A percentile compares a stretch with the other conserved stretches of the same genome.
phyloP scores from a whole-genome alignment of 495 filamentous ascomycete genomes.

The Glarea lozoyensis region DNA sequence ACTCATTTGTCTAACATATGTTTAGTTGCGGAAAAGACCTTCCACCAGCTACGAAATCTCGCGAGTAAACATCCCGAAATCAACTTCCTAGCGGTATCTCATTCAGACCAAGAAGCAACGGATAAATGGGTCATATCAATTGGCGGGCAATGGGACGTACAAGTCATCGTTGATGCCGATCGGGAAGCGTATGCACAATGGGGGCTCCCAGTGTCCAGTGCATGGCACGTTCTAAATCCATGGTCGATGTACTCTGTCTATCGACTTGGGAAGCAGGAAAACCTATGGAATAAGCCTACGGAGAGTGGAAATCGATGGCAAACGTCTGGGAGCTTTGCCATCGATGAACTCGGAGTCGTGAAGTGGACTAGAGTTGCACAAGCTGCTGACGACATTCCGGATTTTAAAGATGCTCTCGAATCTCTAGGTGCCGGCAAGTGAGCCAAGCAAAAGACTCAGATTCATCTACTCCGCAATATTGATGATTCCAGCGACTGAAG shows the following conservation, averaged over 20 bases:
- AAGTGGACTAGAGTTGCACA: conserved; percentile 33
- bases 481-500: not conserved
- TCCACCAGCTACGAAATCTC: conserved; percentile 33
- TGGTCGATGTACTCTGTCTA: conserved; percentile 36
- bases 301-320: conserved; percentile 52
- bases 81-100: conserved; percentile 49
- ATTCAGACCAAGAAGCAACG: conserved; percentile 39
- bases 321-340: conserved; percentile 44
- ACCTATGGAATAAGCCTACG: conserved; percentile 45
- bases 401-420: conserved; percentile 38
- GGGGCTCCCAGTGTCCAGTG: conserved; percentile 42
- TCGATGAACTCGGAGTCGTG: conserved; percentile 40
- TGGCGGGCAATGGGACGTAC: conserved; percentile 39
- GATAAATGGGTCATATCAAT: conserved; percentile 43
- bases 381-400: conserved; percentile 38
- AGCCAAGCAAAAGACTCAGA: not conserved
- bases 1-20: conserved; percentile 8
- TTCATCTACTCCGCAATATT: not conserved
- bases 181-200: conserved; percentile 42
- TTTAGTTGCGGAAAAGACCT: conserved; percentile 52
- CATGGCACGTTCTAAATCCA: conserved; percentile 43
- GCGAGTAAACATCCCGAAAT: conserved; percentile 38
- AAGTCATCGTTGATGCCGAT: conserved; percentile 43
- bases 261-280: conserved; percentile 38
- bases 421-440: conserved; percentile 18